Percentiles rank a stretch among this genome's conserved stretches.
These are phyloP conservation scores for Neckera pumila DNA, from an alignment of 225 moss, liverwort and hornwort species.

Conservation along the genomic window DNA sequence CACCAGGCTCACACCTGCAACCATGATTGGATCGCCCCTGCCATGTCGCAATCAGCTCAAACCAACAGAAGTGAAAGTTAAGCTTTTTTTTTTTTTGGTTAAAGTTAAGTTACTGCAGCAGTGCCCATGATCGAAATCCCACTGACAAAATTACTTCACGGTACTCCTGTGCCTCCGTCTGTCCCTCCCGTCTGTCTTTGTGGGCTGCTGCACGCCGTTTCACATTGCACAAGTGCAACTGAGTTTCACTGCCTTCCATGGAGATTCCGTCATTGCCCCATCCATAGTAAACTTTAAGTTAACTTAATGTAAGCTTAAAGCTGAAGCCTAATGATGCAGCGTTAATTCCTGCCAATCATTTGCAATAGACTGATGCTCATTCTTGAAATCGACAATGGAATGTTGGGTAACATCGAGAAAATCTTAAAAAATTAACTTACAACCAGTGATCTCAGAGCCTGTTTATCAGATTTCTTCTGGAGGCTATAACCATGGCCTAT, in stretches of 20 bases:
- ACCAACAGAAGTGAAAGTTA: too few relatives aligned
- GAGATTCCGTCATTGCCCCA: not conserved
- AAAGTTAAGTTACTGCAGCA: too few relatives aligned
- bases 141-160: not conserved
- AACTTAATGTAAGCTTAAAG: too few relatives aligned
- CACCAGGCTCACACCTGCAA: not conserved
- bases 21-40: conserved; percentile 14
- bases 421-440: too few relatives aligned
- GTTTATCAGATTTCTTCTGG: too few relatives aligned
- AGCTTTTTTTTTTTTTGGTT: too few relatives aligned
- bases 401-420: too few relatives aligned
- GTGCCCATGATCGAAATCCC: not conserved
- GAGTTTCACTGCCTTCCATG: not conserved
- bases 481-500: too few relatives aligned
- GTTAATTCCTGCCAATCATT: not conserved
- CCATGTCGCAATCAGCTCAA: not conserved
- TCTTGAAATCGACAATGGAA: not conserved
- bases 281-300: not conserved
- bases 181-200: too few relatives aligned
- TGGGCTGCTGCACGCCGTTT: not conserved
- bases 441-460: too few relatives aligned
- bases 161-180: not conserved
- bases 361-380: not conserved
- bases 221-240: conserved; percentile 8
- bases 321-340: not conserved